Conservation (phyloP, 73 alveolate species). For the Paramecium caudatum region DNA sequence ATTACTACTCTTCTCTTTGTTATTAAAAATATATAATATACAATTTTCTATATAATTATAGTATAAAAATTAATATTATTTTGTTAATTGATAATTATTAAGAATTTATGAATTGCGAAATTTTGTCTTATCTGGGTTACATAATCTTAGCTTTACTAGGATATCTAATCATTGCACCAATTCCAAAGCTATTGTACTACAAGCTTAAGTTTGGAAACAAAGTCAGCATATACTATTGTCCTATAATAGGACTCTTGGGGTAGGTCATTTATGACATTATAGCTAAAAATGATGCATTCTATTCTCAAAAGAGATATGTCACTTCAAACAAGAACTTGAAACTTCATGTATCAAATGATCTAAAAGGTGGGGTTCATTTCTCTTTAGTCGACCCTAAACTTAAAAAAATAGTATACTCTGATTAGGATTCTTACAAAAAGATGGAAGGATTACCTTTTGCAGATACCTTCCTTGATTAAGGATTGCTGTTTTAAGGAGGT, state of each 20-base stretch:
- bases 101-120: conserved; percentile 53
- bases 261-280: not conserved
- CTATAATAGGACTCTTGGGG: conserved; percentile 35
- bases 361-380: conserved; percentile 70
- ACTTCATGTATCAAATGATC: conserved; percentile 36
- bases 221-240: not conserved
- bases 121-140: conserved; percentile 32
- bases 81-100: conserved; percentile 3
- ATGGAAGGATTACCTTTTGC: conserved; percentile 66
- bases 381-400: conserved; percentile 46
- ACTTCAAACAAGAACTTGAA: not conserved
- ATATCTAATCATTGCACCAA: conserved; percentile 46
- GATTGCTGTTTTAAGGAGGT: conserved; percentile 30
- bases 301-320: conserved; percentile 53
- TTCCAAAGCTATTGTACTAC: conserved; percentile 24
- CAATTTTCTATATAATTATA: not conserved
- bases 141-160: not conserved
- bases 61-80: not conserved
- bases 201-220: conserved; percentile 32
- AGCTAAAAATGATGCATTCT: conserved; percentile 25
- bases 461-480: conserved; percentile 42
- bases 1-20: not conserved
- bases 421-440: conserved; percentile 15
- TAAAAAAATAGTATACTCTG: conserved; percentile 16
- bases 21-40: not conserved